Evolutionary conservation across 2,329 filamentous ascomycete species (phyloP), one percentile per base, ranked within the genome.

Genomic region (Fusarium zealandicum): DNA sequence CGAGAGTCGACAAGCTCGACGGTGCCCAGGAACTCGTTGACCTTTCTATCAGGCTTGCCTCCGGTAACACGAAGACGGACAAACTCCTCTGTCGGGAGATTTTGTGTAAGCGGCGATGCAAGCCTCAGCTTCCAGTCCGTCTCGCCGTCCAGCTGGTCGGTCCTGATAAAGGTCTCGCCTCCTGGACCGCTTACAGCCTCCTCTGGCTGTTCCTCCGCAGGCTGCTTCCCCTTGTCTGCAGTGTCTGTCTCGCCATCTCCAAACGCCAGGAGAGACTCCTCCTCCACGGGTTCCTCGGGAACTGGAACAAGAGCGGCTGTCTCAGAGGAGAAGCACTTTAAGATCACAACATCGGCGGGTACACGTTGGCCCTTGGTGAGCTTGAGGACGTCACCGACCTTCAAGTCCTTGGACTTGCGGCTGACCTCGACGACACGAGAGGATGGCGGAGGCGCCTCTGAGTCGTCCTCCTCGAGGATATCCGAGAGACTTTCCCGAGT

Each of bases 101-200:
- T 83, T 69, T 99, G 95, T 1, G 93, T 93, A 20, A 98, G 75
- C 0, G 90, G 86, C 11, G 92, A 95, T 1, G 95, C 92, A 30
- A 98, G 75, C 25, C 96, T 88, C 51, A 99, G 79, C 75, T 99
- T 99, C 96, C 95, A 99, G 70, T 99, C 95, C 0, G 95, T 99
- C 76, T 99, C 95, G 65, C 95, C 95, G 69, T 99, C 95, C 9
- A 99, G 82, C 71, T 99, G 95, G 73, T 99, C 95, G 2, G 96
- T 99, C 55, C 95, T 85, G 69, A 99, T 98, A 69, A 99, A 99
- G 0, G 93, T 93, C 75, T 99, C 96, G 22, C 92, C 92, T 20
- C 81, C 80, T n/a, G 82, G 75, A 14, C 76, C 74, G 40, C 67
- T 72, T 31, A 75, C 73, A 2, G 64, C 59, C 39, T 71, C 67